Evolutionary conservation across 1,284 basidiomycete genomes (phyloP), one percentile per base, ranked within the genome.

Genomic region (Ceratorhiza oryzae-sativae): DNA sequence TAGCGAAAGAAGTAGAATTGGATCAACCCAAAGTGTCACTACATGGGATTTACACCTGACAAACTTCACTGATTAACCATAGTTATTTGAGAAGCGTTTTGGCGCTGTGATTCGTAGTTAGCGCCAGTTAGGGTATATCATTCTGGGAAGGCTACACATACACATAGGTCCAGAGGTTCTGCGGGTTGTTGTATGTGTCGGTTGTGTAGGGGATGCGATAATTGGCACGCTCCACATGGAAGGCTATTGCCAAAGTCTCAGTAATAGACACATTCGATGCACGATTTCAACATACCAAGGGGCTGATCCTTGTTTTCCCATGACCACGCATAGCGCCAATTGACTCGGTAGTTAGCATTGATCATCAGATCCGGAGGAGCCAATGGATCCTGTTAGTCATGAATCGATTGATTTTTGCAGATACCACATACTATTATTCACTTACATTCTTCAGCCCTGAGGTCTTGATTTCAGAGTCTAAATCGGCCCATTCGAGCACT

Each of bases 401-500:
- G 23, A 48, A 10, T n/a, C n/a, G 18, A 5, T 10, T 10, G 45
- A 6, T 13, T 13, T 39, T 13, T 45, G 6, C 48, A 5, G 6
- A 51, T 25, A 23, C 8, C 58, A 34, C 42, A 30, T 48, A 18
- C 34, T 41, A 42, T 20, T 13, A 30, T 27, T 20, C 30, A 32
- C 65, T 56, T 45, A 68, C 65, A 23, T 68, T 78, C 77, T 88
- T 84, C 63, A 89, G 75, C 32, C 84, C 83, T 36, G 87, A 86
- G 1, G 87, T 87, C 83, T 88, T 88, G 76, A 89, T 85, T 76
- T 89, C 87, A 6, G 84, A 83, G 75, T 88, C 87, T 49, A 90
- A 79, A 74, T 88, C 86, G 9, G 80, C 75, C 87, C 87, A 90
- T 74, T 89, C 87, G 12, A 89, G 76, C 0, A 89, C 88, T 75